Evolutionary conservation across 2,329 filamentous ascomycete species (phyloP).

Genomic region (Leptographium lundbergii): DNA sequence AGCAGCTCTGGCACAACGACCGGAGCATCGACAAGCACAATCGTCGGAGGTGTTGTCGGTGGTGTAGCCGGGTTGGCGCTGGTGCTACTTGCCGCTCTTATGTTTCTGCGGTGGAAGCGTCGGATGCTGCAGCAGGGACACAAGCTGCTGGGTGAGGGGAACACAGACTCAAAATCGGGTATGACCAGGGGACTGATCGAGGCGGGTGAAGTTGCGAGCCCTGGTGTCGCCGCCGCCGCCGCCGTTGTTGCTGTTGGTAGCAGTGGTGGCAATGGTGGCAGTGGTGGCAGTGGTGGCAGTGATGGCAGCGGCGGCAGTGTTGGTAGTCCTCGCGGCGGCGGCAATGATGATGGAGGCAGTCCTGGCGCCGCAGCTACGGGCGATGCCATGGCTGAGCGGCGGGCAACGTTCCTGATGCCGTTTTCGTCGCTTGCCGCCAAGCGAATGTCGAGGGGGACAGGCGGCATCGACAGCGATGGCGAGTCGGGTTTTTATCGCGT

Average conservation of each 20-base stretch:
- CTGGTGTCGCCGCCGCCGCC: no score
- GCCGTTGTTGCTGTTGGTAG: slow-evolving; percentile 6
- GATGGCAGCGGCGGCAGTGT: slow-evolving; percentile 14
- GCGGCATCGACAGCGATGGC: slow-evolving; percentile 13
- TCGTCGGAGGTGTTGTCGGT: slow-evolving; percentile 46
- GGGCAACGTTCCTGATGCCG: slow-evolving; percentile 32
- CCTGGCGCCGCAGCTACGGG: slow-evolving; percentile 5
- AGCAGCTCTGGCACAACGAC: slow-evolving; percentile 12
- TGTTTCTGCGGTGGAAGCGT: slow-evolving; percentile 41
- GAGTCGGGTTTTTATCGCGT: slow-evolving; percentile 53
- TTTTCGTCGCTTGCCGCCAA: slow-evolving; percentile 19
- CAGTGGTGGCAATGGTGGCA: slow-evolving; percentile 13
- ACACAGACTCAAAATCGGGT: neutral
- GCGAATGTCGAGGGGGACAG: slow-evolving; percentile 16
- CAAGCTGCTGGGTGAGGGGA: slow-evolving; percentile 28
- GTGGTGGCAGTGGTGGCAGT: slow-evolving; percentile 11
- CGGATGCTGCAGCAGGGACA: slow-evolving; percentile 23
- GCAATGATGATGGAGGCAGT: slow-evolving; percentile 12
- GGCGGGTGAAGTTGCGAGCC: neutral
- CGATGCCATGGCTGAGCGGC: slow-evolving; percentile 33
- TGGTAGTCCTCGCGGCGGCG: no score
- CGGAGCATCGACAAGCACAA: slow-evolving; percentile 18
- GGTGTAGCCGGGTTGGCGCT: slow-evolving; percentile 46
- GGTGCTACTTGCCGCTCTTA: slow-evolving; percentile 38
- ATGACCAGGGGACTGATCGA: neutral